Evolutionary conservation across 768 basidiomycete genomes (phyloP).

Genomic region (Mycena rosella): DNA sequence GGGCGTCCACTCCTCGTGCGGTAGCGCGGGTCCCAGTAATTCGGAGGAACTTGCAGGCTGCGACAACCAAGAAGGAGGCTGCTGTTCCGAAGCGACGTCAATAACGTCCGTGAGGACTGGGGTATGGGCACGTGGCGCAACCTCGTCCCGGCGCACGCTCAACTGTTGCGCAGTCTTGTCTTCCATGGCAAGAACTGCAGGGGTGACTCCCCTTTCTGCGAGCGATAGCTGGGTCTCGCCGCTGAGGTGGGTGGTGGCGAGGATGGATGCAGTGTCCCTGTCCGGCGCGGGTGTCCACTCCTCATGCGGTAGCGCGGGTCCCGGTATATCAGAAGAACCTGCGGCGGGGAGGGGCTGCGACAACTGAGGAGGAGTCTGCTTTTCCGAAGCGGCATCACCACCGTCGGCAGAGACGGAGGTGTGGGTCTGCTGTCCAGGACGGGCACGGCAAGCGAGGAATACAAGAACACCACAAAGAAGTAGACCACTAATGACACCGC

Average conservation of each 20-base stretch:
- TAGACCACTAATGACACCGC: constrained; percentile 21
- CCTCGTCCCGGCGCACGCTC: constrained; percentile 9
- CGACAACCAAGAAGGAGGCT: constrained; percentile 9
- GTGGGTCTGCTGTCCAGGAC: constrained; percentile 13
- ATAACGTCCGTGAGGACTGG: constrained; percentile 4
- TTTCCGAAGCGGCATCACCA: constrained; percentile 19
- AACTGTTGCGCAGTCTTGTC: constrained; percentile 15
- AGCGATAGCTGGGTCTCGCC: constrained; percentile 2
- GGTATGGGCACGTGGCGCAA: constrained; percentile 2
- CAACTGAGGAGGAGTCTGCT: constrained; percentile 20
- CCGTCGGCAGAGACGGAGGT: constrained; percentile 14
- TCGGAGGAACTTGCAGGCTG: constrained; percentile 15
- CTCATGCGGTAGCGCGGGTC: constrained; percentile 17
- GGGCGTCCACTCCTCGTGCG: constrained; percentile 14
- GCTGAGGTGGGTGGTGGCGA: constrained; percentile 3
- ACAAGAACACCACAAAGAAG: constrained; percentile 19
- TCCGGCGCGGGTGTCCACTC: constrained; percentile 11
- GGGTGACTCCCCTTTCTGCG: constrained; percentile 9
- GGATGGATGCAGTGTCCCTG: constrained; percentile 10
- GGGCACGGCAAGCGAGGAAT: constrained; percentile 18
- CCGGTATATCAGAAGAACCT: constrained; percentile 11
- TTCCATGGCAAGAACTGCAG: too few relatives aligned
- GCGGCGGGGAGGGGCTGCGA: constrained; percentile 9
- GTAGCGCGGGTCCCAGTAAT: constrained; percentile 11
- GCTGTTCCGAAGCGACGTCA: constrained; percentile 16